Percentiles rank a stretch among this genome's conserved stretches.
Evolutionary conservation across 371 early-diverging fungal genomes (phyloP).

Genomic region (Encephalitozoon romaleae): DNA sequence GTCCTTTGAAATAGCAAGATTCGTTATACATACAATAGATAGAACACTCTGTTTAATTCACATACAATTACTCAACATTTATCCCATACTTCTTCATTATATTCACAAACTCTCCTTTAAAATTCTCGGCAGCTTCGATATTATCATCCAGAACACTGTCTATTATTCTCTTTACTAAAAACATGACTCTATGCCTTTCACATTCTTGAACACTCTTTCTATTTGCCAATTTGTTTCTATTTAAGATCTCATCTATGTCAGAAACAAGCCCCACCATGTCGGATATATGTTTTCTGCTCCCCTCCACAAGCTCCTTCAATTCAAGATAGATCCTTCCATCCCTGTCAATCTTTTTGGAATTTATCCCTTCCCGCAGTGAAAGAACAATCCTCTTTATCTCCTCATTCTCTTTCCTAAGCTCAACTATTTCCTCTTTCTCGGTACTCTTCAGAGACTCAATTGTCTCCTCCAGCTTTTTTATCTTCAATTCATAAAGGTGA

Average conservation of each 20-base stretch:
- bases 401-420: background rate
- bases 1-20: background rate
- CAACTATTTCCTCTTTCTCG: background rate
- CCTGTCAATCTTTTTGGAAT: background rate
- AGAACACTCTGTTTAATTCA: background rate
- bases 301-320: background rate
- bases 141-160: background rate
- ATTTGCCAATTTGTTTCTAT: background rate
- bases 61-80: background rate
- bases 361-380: background rate
- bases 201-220: background rate
- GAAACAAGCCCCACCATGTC: background rate
- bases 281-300: background rate
- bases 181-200: background rate
- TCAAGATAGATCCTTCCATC: background rate
- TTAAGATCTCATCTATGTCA: background rate
- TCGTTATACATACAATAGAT: background rate
- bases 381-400: background rate
- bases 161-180: background rate
- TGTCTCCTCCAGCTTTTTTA: background rate
- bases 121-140: background rate
- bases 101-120: background rate
- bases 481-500: background rate
- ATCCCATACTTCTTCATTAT: conserved; percentile 9
- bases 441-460: background rate